These are phyloP conservation scores for Trichoderma hamatum DNA, from an alignment of 2,329 filamentous ascomycete species.

Conservation along the genomic window DNA sequence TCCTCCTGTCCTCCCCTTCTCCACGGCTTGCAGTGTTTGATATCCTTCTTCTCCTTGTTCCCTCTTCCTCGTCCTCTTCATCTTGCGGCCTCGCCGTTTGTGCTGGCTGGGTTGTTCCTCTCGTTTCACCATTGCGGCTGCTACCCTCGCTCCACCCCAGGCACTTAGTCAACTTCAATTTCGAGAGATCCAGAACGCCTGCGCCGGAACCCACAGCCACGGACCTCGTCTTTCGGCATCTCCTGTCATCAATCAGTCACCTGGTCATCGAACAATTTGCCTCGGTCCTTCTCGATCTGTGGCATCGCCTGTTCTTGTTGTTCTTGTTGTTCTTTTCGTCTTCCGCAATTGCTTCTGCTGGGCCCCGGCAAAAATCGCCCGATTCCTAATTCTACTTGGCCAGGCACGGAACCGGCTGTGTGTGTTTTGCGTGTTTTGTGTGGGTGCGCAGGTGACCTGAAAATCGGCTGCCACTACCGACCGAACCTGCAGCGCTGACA, in stretches of 20 bases:
- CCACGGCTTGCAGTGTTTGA: constrained; percentile 10
- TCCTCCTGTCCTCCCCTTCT: constrained; percentile 18
- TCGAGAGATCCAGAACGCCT: constrained; percentile 19
- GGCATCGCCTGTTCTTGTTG: background rate
- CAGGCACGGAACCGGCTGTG: constrained; percentile 6
- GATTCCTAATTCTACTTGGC: constrained; percentile 13
- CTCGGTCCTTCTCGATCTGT: background rate
- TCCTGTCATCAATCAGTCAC: constrained; percentile 23
- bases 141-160: constrained; percentile 26
- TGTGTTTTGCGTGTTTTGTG: constrained; percentile 24
- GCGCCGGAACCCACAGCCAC: constrained; percentile 20
- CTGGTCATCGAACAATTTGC: constrained; percentile 16
- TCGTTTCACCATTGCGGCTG: constrained; percentile 25
- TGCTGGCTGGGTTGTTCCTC: constrained; percentile 7
- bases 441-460: constrained; percentile 27
- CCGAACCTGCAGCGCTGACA: constrained; percentile 24
- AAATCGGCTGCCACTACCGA: constrained; percentile 25
- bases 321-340: background rate
- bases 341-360: constrained; percentile 4
- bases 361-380: background rate
- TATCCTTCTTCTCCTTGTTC: background rate
- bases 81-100: background rate
- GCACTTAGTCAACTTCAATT: constrained; percentile 20
- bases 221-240: constrained; percentile 18
- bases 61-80: background rate